These are phyloP conservation scores for Trifolium dubium DNA, from an alignment of 306 rosid species.

Conservation along the genomic window DNA sequence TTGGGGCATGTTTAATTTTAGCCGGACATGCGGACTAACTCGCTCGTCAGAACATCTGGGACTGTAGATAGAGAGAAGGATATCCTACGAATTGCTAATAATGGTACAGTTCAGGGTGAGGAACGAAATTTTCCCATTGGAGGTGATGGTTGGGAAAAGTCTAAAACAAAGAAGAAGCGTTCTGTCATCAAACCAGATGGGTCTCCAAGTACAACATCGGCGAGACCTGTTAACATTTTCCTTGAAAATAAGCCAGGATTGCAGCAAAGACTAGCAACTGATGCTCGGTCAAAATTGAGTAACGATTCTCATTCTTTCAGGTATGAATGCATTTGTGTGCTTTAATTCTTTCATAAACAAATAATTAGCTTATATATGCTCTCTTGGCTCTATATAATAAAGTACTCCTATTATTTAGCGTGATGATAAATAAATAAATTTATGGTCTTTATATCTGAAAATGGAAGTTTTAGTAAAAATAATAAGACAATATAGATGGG, in stretches of 20 bases:
- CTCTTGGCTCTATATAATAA: slow-evolving; percentile 13
- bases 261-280: slow-evolving; percentile 69
- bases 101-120: slow-evolving; percentile 71
- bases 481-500: not conserved
- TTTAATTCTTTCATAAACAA: slow-evolving; percentile 19
- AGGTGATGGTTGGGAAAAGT: slow-evolving; percentile 91
- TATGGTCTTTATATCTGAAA: slow-evolving; percentile 24
- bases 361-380: slow-evolving; percentile 29
- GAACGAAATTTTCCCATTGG: slow-evolving; percentile 74
- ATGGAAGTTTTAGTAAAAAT: slow-evolving; percentile 13
- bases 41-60: slow-evolving; percentile 73
- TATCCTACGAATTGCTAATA: slow-evolving; percentile 62
- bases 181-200: slow-evolving; percentile 85
- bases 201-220: slow-evolving; percentile 57
- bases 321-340: slow-evolving; percentile 49
- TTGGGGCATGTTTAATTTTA: slow-evolving; percentile 44
- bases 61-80: slow-evolving; percentile 78
- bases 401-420: not conserved
- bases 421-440: slow-evolving; percentile 29
- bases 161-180: slow-evolving; percentile 87
- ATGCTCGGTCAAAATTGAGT: slow-evolving; percentile 70
- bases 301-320: slow-evolving; percentile 82
- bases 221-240: slow-evolving; percentile 65
- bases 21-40: slow-evolving; percentile 78
- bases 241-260: slow-evolving; percentile 79